Evolutionary conservation across 495 filamentous ascomycete species (phyloP), one percentile per base, ranked within the genome.

Genomic region (Aspergillus sclerotioniger): DNA sequence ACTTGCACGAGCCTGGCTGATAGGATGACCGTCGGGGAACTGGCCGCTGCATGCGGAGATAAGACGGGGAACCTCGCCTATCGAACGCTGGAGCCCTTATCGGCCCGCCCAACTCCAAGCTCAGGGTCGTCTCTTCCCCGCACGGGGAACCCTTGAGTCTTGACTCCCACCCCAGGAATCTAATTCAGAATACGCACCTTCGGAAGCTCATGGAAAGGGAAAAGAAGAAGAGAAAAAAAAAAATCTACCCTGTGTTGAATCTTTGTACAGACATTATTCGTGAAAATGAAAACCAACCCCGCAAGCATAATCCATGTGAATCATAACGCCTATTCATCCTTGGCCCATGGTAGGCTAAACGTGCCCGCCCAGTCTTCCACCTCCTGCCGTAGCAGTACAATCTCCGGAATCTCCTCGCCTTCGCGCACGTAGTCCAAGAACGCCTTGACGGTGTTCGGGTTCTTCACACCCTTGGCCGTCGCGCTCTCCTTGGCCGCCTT

Each of bases 281-380:
- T 12, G 49, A 49, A 29, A 21, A 31, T 43, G 68, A 46, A 59
- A 48, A 49, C 50, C 29, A 59, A 47, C 43, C 32, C 41, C 54
- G 57, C 49, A 16, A 57, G 50, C 63, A 63, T 53, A 44, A 52
- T 32, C 51, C 60, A 41, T 32, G 29, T 8, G 3, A 35, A 19
- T 25, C 45, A 71, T 69, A 41, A 67, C 69, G 62, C 61, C 62
- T 73, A 76, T 61, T 77, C 68, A 53, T 77, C 71, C 64, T 83
- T 76, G 0, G 60, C 60, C 94, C 94, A 97, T 12, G 93, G 94
- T 62, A 97, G 71, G 44, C 85, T 84, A 68, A 96, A 98, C 6
- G 90, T 95, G 13, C 92, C 88, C 10, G 96, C 90, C 95, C 95
- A 99, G 65, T 92, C 90, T 68, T 90, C 88, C 0, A 99, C 94